Evolutionary conservation across 805 yeast genomes (phyloP), one percentile per base, ranked within the genome.

Genomic region (Myxozyma geophila): DNA sequence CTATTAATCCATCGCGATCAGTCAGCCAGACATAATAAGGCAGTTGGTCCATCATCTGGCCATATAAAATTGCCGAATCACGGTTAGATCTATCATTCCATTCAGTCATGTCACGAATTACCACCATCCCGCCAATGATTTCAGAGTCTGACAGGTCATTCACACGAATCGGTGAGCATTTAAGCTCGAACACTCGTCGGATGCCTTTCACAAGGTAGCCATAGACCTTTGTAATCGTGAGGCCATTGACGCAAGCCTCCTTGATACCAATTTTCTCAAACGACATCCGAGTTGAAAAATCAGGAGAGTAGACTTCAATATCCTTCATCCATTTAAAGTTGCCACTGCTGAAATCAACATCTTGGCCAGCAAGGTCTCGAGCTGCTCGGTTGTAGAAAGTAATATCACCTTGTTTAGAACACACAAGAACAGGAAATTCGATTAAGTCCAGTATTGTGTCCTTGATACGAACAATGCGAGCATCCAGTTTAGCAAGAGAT

Each of bases 391-490:
- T 58, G 43, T 23, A 43, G 13, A 52, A 21, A 7, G 46, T 46
- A 12, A 51, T n/a, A 17, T 37, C 49, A 2, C 61, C 61, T 8
- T 23, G 39, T 5, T 13, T 41, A 10, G 62, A 51, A 13, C 58
- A 50, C 3, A 58, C 51, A 13, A 51, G 41, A 10, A 51, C 62
- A 7, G 62, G 62, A 21, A 58, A 40, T 15, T 58, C 62, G n/a
- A 58, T 51, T 1, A 58, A 35, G 33, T 58, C 62, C 9, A 58
- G 28, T 35, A 58, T 39, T 4, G 57, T 23, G n/a, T 51, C 62
- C 33, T 51, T 50, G 36, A 58, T 51, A 23, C 52, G 51, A 15
- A 46, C 13, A n/a, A 52, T 47, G 19, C n/a, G 51, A 10, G 49
- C 46, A 21, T 55, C 37, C 19, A 28, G n/a, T 15, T 37, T 41